Evolutionary conservation across 176 grass and related monocot genomes (phyloP).

Genomic region (Alopecurus myosuroides): DNA sequence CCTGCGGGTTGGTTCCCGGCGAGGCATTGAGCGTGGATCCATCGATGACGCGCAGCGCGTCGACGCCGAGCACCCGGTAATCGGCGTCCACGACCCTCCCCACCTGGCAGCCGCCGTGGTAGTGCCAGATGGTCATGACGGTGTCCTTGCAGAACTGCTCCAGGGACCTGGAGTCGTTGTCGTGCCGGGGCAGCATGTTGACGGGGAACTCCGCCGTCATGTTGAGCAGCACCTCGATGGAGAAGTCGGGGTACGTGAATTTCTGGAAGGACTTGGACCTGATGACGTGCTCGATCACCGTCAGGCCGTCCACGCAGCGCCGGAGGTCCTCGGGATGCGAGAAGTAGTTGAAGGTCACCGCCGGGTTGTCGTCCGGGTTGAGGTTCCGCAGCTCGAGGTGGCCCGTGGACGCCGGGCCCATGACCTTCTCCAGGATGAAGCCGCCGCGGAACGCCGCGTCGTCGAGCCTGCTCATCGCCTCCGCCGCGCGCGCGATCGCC

Average conservation of each 20-base stretch:
- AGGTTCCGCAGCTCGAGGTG: constrained; percentile 59
- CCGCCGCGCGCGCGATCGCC: constrained; percentile 49
- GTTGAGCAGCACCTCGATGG: constrained; percentile 43
- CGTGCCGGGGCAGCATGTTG: constrained; percentile 62
- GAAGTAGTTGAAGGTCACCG: constrained; percentile 99
- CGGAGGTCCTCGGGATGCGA: constrained; percentile 61
- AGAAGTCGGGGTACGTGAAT: constrained; percentile 44
- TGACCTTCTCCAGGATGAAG: constrained; percentile 80
- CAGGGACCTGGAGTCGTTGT: constrained; percentile 47
- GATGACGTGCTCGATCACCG: constrained; percentile 55
- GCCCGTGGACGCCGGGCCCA: constrained; percentile 66
- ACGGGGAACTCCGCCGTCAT: constrained; percentile 50
- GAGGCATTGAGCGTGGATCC: constrained; percentile 62
- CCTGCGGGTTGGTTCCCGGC: constrained; percentile 81
- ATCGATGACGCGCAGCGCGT: constrained; percentile 70
- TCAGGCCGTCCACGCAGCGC: constrained; percentile 54
- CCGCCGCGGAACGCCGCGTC: constrained; percentile 57
- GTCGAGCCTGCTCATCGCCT: constrained; percentile 38
- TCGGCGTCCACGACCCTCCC: constrained; percentile 69
- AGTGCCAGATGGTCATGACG: constrained; percentile 89
- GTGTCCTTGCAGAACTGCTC: constrained; percentile 82
- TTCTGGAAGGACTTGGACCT: constrained; percentile 39
- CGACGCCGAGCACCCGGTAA: constrained; percentile 56
- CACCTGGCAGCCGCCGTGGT: constrained; percentile 80
- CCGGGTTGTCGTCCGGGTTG: constrained; percentile 68